phyloP scores from a whole-genome alignment of 176 grass and related monocot species.

The Lolium multiflorum region DNA sequence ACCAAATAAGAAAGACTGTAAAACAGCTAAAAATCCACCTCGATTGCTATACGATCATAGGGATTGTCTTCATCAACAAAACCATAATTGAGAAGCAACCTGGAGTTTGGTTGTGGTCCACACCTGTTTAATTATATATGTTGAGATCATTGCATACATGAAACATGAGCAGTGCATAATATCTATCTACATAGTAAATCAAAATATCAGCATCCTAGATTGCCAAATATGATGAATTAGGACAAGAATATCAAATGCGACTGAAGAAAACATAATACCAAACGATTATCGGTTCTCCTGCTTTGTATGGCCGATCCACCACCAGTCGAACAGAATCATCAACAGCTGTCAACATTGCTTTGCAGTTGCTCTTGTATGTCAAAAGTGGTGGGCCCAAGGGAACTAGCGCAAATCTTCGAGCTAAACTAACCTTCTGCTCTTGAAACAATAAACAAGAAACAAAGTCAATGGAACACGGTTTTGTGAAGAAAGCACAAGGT shows the following conservation, averaged over 20 bases:
- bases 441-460: constrained; percentile 33
- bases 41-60: constrained; percentile 86
- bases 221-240: constrained; percentile 32
- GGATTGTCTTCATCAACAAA: constrained; percentile 99
- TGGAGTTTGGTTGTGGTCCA: constrained; percentile 96
- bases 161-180: not conserved
- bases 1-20: constrained; percentile 24
- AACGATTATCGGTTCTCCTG: constrained; percentile 84
- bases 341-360: constrained; percentile 90
- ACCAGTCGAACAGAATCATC: constrained; percentile 84
- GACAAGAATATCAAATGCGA: constrained; percentile 27
- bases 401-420: constrained; percentile 94
- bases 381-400: constrained; percentile 93
- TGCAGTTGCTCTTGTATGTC: constrained; percentile 98
- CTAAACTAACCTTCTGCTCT: constrained; percentile 93
- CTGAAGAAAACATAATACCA: constrained; percentile 77
- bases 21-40: constrained; percentile 57
- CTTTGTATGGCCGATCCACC: constrained; percentile 85
- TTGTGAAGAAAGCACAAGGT: constrained; percentile 21
- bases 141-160: constrained; percentile 49
- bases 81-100: constrained; percentile 96
- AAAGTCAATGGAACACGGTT: constrained; percentile 30
- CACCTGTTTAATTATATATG: constrained; percentile 77
- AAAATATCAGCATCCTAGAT: constrained; percentile 18
- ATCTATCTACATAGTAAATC: constrained; percentile 7